Evolutionary conservation across 176 grass and related monocot species (phyloP).

Genomic region (Stipa capillata): DNA sequence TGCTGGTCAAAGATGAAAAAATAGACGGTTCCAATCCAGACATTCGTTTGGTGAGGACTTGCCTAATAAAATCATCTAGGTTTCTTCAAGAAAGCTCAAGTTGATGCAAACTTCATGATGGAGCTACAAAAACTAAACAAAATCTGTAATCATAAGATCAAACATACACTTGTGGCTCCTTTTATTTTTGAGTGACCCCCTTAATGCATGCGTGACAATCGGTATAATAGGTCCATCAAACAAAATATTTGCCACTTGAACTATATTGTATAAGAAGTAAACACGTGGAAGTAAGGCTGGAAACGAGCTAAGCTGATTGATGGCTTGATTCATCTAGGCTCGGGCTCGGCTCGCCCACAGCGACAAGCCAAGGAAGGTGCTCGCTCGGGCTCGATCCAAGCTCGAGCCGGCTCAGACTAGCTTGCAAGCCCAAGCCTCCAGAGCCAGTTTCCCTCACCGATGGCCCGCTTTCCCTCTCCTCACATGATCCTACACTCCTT

Average conservation of each 20-base stretch:
- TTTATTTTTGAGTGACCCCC: neutral
- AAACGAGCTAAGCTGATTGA: too few relatives aligned
- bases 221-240: neutral
- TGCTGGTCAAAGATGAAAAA: neutral
- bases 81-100: neutral
- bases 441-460: too few relatives aligned
- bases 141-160: neutral
- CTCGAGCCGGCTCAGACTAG: too few relatives aligned
- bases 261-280: neutral
- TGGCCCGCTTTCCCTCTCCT: too few relatives aligned
- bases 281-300: too few relatives aligned
- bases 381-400: too few relatives aligned
- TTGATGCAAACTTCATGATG: neutral
- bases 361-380: too few relatives aligned
- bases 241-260: constrained; percentile 10
- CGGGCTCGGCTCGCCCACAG: too few relatives aligned
- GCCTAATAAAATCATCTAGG: neutral
- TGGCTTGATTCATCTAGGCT: too few relatives aligned
- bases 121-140: neutral
- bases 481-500: too few relatives aligned
- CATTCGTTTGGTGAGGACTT: neutral
- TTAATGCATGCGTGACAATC: neutral
- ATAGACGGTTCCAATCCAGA: neutral
- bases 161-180: neutral
- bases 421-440: too few relatives aligned